Percentiles rank a stretch among this genome's conserved stretches.
phyloP scores from a whole-genome alignment of 768 basidiomycete genomes.

The Leccinum rimulosum region DNA sequence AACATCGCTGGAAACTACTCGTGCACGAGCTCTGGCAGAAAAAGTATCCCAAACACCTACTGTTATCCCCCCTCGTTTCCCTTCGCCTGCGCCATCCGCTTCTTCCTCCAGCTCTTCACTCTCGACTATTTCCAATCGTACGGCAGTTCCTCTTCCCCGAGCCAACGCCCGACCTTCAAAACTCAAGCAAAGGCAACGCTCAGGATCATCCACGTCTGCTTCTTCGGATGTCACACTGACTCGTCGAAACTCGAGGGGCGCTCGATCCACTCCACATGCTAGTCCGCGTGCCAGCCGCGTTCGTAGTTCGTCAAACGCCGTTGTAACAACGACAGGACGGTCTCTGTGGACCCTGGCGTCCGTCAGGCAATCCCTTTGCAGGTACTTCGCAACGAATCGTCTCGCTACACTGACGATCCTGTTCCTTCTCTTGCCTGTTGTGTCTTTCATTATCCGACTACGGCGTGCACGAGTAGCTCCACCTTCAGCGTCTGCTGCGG shows the following conservation, averaged over 20 bases:
- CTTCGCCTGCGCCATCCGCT: conserved; percentile 53
- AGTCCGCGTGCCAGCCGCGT: conserved; percentile 15
- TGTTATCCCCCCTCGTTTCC: conserved; percentile 30
- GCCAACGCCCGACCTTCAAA: conserved; percentile 5
- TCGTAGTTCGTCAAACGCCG: conserved; percentile 11
- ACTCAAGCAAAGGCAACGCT: conserved; percentile 12
- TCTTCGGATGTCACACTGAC: conserved; percentile 28
- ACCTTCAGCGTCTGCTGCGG: conserved; percentile 42
- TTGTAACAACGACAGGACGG: conserved; percentile 16
- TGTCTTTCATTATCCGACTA: conserved; percentile 51
- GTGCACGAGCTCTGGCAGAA: conserved; percentile 30
- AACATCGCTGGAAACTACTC: conserved; percentile 14
- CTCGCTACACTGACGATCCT: conserved; percentile 45
- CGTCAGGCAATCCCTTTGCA: conserved; percentile 46
- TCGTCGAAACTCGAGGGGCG: conserved; percentile 6
- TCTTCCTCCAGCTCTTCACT: conserved; percentile 62
- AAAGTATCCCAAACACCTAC: conserved; percentile 16
- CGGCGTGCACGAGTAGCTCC: conserved; percentile 37
- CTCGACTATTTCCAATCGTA: conserved; percentile 72
- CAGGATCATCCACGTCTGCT: conserved; percentile 23
- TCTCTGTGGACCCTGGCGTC: conserved; percentile 36
- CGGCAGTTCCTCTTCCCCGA: conserved; percentile 51
- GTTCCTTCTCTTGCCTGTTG: conserved; percentile 40
- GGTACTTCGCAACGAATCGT: conserved; percentile 47
- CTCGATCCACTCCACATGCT: conserved; percentile 8